Evolutionary conservation across 78 protist species (phyloP).

Genomic region (Dictyostelium intermedium): DNA sequence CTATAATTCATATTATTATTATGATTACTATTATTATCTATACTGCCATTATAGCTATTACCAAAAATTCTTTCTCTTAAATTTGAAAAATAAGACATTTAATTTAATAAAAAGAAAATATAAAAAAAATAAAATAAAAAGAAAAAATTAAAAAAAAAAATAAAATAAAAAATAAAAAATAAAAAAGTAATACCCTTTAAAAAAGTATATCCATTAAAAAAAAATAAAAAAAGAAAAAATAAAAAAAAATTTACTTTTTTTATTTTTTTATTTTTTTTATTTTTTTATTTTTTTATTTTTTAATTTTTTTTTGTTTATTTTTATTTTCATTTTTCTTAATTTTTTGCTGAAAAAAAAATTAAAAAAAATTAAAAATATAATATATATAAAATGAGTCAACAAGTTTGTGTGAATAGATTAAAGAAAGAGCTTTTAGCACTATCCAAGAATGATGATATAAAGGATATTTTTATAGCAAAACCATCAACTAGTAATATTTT

Average conservation of each 20-base stretch:
- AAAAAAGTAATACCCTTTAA: background rate
- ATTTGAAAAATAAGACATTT: slow-evolving; percentile 4
- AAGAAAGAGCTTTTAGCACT: background rate
- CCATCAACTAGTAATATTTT: slow-evolving; percentile 62
- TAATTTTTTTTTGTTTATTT: too few relatives aligned
- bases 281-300: too few relatives aligned
- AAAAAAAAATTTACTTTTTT: too few relatives aligned
- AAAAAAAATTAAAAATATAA: background rate
- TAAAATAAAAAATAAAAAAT: background rate
- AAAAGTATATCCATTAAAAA: background rate
- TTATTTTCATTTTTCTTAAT: background rate
- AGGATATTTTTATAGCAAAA: background rate
- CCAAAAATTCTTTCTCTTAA: background rate
- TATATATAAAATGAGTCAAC: background rate
- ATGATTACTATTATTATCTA: background rate
- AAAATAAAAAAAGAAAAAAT: background rate
- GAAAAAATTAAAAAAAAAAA: background rate
- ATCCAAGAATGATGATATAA: background rate
- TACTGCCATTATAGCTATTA: background rate
- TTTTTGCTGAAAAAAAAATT: background rate
- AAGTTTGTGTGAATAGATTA: background rate
- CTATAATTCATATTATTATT: background rate
- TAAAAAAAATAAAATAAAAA: background rate
- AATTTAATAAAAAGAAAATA: background rate
- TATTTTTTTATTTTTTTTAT: too few relatives aligned